Evolutionary conservation across 345 rosid species (phyloP), one percentile per base, ranked within the genome.

Genomic region (Erucastrum elatum): DNA sequence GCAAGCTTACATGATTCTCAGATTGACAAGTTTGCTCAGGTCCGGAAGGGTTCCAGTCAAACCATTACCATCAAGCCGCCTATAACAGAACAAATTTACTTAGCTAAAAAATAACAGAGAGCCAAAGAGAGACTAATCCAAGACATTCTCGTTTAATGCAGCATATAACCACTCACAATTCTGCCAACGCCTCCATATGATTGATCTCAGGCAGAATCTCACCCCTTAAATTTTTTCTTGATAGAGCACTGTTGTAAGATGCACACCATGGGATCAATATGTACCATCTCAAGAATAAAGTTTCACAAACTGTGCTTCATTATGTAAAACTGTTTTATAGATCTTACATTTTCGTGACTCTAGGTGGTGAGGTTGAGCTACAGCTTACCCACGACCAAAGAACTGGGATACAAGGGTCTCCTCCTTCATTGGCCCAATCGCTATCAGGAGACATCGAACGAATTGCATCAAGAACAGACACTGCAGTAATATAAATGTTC

Each of bases 371-470:
- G 9, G 87, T 85, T 70, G 84, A 77, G 85, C 89, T 83, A 75
- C 99, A 95, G 72, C 77, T 82, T 80, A 95, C 84, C 99, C 98
- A 90, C 6, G 87, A 88, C 97, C 97, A 93, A 8, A 68, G 83
- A 75, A 81, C 83, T 5, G 99, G 99, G 63, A 91, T 83, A 78
- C 99, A 95, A 59, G 99, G 99, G 84, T 95, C 99, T 62, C 97
- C 97, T 66, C 88, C 90, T 77, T 90, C 94, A 74, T 84, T 89
- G 33, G 84, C 80, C 89, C 87, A 87, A 75, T 41, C 84, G 74
- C 83, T 90, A 84, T 30, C 90, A 70, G 75, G 75, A 13, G 89
- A 82, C 87, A 86, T 72, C 53, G 70, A 76, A 58, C 84, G 84
- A 78, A 96, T 66, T 73, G 87, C 86, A 59, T 87, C 83, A 33